Base-by-base conservation (phyloP, 768 basidiomycete genomes). In the Hygrocybe coccinea region DNA sequence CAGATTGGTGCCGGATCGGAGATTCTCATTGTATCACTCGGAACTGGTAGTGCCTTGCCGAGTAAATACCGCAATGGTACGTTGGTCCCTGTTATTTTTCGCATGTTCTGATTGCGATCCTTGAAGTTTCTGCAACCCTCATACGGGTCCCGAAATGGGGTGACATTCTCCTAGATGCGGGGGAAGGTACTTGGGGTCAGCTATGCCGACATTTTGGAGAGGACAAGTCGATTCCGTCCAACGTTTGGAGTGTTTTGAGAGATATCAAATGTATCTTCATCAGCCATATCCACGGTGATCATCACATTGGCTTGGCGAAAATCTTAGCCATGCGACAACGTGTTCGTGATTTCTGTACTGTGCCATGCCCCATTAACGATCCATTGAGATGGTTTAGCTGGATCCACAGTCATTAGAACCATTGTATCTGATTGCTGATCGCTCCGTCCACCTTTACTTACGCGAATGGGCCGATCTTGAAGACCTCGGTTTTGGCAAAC, bases 181-280 rank as follows among this genome's bases (percentile, higher is more conserved):
- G 95, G 0, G 95, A 98, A 71, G 94, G 93, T 0, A 93, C 94
- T 0, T 88, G 87, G 79, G 94, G 94, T 1, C 95, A 97, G 64
- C 77, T 97, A 3, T 76, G 77, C 2, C 79, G 95, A 3, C 80
- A 85, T 47, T 95, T 86, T 64, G 93, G 93, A 1, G 64, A 73
- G 15, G 75, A 79, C 35, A 64, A 61, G 3, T 57, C 62, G 1
- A 62, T 64, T 3, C 56, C 68, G 1, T 59, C 64, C 9, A 76
- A 75, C 53, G 82, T 81, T 2, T 81, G 81, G 76, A 65, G 82
- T 11, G 75, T 86, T 12, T 72, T 94, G 50, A 74, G 84, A n/a
- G 74, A 87, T 49, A 68, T 94, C 11, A 86, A 81, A 62, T 84
- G 89, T 65, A 79, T 98, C 36, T 97, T 86, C 67, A 76, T 95